Percentiles rank a stretch among this genome's conserved stretches.
phyloP scores from a whole-genome alignment of 352 stramenopile species.

The Phytophthora quininea region DNA sequence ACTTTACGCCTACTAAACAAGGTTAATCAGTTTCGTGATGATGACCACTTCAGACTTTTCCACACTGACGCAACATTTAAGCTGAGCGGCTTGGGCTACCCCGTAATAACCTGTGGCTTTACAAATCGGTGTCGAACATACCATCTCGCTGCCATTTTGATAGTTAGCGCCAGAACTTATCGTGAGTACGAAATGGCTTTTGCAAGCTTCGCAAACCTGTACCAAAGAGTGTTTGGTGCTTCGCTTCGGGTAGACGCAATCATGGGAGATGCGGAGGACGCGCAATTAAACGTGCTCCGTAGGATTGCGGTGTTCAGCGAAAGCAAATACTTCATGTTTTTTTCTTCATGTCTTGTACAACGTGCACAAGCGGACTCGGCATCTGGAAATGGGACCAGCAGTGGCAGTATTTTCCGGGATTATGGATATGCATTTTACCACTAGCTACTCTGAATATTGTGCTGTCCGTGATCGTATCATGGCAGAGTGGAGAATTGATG shows the following conservation, averaged over 20 bases:
- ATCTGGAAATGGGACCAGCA: constrained; percentile 10
- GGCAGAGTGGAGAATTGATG: not conserved
- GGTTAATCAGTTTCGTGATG: not conserved
- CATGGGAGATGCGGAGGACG: constrained; percentile 7
- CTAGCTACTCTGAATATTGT: not conserved
- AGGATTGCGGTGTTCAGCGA: not conserved
- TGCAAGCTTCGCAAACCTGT: not conserved
- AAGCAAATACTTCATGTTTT: constrained; percentile 15
- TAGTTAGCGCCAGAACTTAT: constrained; percentile 1
- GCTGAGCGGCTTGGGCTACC: constrained; percentile 6
- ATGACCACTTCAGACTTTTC: constrained; percentile 1
- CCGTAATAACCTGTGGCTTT: constrained; percentile 13
- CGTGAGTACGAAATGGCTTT: not conserved
- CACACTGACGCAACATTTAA: constrained; percentile 17
- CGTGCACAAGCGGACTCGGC: constrained; percentile 15
- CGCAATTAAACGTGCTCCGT: constrained; percentile 1
- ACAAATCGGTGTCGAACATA: not conserved
- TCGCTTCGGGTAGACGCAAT: constrained; percentile 4
- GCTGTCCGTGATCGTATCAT: not conserved
- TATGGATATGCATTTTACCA: constrained; percentile 16
- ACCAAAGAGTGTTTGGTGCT: not conserved
- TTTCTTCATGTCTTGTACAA: constrained; percentile 35
- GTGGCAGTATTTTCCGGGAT: constrained; percentile 7
- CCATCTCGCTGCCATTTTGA: constrained; percentile 6
- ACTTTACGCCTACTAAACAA: not conserved